A percentile compares a stretch with the other conserved stretches of the same genome.
Evolutionary conservation across 2,329 filamentous ascomycete species (phyloP).

Genomic region (Fusarium torreyae): DNA sequence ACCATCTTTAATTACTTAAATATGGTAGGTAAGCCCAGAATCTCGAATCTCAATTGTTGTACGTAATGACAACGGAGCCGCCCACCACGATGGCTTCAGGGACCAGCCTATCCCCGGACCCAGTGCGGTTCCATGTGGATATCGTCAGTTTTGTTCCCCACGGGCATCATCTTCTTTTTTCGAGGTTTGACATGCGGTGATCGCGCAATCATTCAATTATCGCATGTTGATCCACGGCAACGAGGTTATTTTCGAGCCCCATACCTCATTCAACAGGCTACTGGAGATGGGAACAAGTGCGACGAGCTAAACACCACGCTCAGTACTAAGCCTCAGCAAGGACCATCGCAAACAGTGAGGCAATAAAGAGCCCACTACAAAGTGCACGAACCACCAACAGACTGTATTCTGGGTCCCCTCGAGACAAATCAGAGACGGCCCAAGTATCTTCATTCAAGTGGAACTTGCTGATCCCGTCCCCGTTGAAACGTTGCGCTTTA

Average conservation of each 20-base stretch:
- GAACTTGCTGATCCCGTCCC: conserved; percentile 17
- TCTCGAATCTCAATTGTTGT: conserved; percentile 18
- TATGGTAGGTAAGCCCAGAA: not conserved
- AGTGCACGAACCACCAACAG: conserved; percentile 10
- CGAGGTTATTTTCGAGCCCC: no score
- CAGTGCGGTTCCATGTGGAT: conserved; percentile 12
- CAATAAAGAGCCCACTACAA: conserved; percentile 4
- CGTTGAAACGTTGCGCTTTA: conserved; percentile 10
- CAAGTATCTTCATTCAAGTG: conserved; percentile 10
- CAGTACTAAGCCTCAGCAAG: not conserved
- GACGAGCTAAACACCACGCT: not conserved
- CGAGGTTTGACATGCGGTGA: not conserved
- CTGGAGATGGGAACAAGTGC: not conserved
- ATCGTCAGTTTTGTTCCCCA: conserved; percentile 15
- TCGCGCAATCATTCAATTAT: not conserved
- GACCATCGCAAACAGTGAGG: not conserved
- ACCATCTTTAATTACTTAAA: conserved; percentile 3
- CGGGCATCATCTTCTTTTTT: conserved; percentile 10
- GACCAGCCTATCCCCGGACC: conserved; percentile 31
- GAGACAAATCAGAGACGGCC: conserved; percentile 1
- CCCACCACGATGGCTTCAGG: conserved; percentile 26
- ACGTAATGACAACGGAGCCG: conserved; percentile 37
- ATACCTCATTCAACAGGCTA: not conserved
- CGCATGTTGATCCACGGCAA: no score
- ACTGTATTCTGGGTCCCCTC: not conserved